Evolutionary conservation across 2,329 filamentous ascomycete genomes (phyloP), one percentile per base, ranked within the genome.

Genomic region (Chaetomiaceae sp.): DNA sequence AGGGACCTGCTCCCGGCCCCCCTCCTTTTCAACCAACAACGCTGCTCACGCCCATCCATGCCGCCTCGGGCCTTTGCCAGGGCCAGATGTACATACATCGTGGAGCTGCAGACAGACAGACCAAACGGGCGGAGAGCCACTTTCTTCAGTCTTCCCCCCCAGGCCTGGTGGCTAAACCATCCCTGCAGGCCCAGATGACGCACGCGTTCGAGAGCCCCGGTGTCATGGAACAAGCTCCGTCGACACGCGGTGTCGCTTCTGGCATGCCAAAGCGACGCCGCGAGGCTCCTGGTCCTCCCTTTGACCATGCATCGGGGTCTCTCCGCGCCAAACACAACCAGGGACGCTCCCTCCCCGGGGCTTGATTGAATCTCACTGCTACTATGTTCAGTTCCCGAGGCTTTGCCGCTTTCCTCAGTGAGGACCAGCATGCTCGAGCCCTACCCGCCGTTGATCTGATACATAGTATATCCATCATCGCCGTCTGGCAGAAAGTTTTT

Each of bases 161-260:
- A 46, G 53, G 54, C 52, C 47, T 49, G 53, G 52, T 44, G 53
- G 52, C 51, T 55, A 50, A 52, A 52, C 43, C 33, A 60, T 56
- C 60, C 60, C 56, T 61, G 59, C 55, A 55, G 43, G 46, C 49
- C 50, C 56, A 58, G 58, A 63, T 64, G 62, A 64, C 62, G 61
- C 62, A 61, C 60, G 52, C 56, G 52, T 57, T 52, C 22, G 22
- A 35, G 49, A 48, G 54, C 58, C 47, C 42, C 57, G 50, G 57
- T 53, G 54, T 52, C 55, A 57, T 57, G 58, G 58, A 50, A 52
- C 59, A 53, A 57, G 54, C 58, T 57, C 58, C 57, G 56, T 60
- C 55, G 56, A 58, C 58, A 58, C 52, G 56, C 57, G 55, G 50
- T 52, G 58, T 52, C 51, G 51, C 57, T 58, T 54, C 58, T 56